Conservation (phyloP, 177 flowering plant species). For the Vitis hybrid region DNA sequence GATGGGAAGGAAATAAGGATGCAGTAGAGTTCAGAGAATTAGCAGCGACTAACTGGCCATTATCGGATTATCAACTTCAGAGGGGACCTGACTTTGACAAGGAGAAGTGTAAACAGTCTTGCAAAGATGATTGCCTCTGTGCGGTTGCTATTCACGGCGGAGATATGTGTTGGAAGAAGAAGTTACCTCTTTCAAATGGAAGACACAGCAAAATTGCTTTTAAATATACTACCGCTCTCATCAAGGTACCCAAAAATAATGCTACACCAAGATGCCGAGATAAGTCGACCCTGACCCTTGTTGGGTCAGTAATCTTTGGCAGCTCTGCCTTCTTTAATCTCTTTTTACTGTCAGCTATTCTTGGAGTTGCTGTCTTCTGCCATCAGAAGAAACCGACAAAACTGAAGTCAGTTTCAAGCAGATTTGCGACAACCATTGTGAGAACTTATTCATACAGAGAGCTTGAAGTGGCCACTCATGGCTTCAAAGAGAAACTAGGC, state of each 20-base stretch:
- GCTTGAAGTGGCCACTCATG: slow-evolving; percentile 11
- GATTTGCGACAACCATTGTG: not conserved
- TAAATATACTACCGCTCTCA: not conserved
- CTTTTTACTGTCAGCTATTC: not conserved
- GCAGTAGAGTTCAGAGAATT: not conserved
- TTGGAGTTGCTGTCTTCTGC: not conserved
- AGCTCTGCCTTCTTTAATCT: slow-evolving; percentile 9
- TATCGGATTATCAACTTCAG: not conserved
- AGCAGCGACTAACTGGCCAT: not conserved
- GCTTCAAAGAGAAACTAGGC: slow-evolving; percentile 18
- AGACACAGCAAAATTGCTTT: slow-evolving; percentile 3
- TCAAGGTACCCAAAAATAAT: not conserved
- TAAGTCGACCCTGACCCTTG: not conserved
- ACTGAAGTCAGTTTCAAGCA: not conserved
- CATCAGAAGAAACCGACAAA: not conserved
- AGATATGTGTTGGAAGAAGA: slow-evolving; percentile 23
- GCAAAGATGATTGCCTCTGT: slow-evolving; percentile 26
- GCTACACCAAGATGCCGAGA: not conserved
- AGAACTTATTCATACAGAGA: slow-evolving; percentile 9
- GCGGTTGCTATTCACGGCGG: slow-evolving; percentile 15
- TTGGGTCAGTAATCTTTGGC: slow-evolving; percentile 2
- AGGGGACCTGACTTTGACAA: not conserved
- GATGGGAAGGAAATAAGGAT: not conserved
- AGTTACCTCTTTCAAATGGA: slow-evolving; percentile 23
- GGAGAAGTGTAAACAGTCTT: slow-evolving; percentile 10